phyloP scores from a whole-genome alignment of 257 asterid species.

The Solanum chmielewskii region DNA sequence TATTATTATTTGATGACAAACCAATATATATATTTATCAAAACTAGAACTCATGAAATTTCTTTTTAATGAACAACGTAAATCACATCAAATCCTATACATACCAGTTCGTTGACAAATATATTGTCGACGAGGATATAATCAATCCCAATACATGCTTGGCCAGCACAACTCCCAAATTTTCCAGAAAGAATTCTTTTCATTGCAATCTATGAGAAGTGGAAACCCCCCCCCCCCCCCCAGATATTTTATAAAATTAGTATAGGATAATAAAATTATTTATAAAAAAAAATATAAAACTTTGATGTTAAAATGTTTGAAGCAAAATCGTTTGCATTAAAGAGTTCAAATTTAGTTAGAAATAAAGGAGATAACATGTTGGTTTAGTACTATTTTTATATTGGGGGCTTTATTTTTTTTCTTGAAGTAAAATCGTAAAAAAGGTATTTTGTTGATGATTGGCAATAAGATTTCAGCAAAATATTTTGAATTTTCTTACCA shows the following conservation, averaged over 20 bases:
- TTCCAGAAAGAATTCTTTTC: slow-evolving; percentile 55
- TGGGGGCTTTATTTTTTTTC: no score
- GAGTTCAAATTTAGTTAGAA: no score
- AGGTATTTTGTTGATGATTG: no score
- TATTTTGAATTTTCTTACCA: no score
- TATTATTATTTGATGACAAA: neutral
- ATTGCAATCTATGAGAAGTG: slow-evolving; percentile 31
- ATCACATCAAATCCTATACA: neutral
- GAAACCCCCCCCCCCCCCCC: neutral
- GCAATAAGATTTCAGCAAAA: no score
- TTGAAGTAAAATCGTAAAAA: no score
- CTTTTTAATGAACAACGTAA: no score
- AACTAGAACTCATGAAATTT: neutral
- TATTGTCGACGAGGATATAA: slow-evolving; percentile 53
- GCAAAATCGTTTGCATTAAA: no score
- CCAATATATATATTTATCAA: neutral
- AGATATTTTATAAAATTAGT: neutral
- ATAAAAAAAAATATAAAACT: no score
- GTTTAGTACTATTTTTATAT: no score
- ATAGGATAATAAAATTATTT: neutral
- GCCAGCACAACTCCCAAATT: slow-evolving; percentile 76
- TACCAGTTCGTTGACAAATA: slow-evolving; percentile 45
- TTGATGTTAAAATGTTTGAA: no score
- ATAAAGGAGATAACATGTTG: no score
- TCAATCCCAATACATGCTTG: slow-evolving; percentile 78